Evolutionary conservation across 1,284 basidiomycete genomes (phyloP).

Genomic region (Spongispora temasekensis): DNA sequence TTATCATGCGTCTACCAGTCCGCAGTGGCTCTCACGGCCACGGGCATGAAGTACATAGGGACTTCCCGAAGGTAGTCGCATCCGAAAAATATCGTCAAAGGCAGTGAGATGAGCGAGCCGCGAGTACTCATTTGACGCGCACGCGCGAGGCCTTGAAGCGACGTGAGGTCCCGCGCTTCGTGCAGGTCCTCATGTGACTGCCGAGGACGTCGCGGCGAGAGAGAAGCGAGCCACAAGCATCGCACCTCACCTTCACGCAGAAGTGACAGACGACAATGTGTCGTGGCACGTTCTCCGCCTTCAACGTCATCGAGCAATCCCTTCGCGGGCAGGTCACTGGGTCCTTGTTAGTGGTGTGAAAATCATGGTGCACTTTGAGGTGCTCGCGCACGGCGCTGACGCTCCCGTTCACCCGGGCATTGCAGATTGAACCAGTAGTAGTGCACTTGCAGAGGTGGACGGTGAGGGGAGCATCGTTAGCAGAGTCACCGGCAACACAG

Average conservation of each 20-base stretch:
- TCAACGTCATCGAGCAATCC: constrained; percentile 7
- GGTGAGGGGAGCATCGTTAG: background rate
- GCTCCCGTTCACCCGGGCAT: background rate
- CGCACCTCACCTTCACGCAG: constrained; percentile 9
- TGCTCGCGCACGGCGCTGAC: constrained; percentile 15
- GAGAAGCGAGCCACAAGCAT: constrained; percentile 9
- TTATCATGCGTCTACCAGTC: no score
- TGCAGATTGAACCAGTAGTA: constrained; percentile 6
- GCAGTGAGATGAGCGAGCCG: no score
- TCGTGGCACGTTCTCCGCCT: constrained; percentile 21
- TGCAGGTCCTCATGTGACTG: constrained; percentile 15
- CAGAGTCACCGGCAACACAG: background rate
- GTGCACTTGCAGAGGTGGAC: constrained; percentile 7
- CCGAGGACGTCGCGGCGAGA: constrained; percentile 24
- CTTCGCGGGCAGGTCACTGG: constrained; percentile 4
- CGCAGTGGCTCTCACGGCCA: no score
- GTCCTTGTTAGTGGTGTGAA: constrained; percentile 13
- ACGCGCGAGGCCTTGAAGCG: no score
- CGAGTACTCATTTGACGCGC: no score
- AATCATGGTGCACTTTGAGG: constrained; percentile 10
- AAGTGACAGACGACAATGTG: constrained; percentile 22
- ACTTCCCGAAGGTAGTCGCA: no score
- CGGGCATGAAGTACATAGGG: no score
- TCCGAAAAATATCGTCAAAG: no score
- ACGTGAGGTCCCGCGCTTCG: no score